These are phyloP conservation scores for Mucor mucedo DNA, from an alignment of 371 early-diverging fungal species.

Conservation along the genomic window DNA sequence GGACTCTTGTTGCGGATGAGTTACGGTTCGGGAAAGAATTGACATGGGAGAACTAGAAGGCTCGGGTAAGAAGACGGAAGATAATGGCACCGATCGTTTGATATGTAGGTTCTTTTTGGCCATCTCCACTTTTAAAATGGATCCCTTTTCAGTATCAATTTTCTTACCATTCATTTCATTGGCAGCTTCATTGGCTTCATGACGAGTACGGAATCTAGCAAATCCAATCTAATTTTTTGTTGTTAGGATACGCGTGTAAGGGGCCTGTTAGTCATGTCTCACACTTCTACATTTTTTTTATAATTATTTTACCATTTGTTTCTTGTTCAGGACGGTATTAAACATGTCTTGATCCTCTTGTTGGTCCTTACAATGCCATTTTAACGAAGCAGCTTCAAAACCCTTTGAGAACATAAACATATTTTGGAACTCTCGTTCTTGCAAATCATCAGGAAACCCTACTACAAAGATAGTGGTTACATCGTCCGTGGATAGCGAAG, in stretches of 20 bases:
- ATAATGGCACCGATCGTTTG: conserved; percentile 28
- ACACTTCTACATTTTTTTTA: conserved; percentile 1
- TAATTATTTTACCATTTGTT: conserved; percentile 86
- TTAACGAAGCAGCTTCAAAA: conserved; percentile 94
- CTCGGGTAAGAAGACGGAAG: conserved; percentile 6
- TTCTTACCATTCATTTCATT: conserved; percentile 43
- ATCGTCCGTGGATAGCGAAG: conserved; percentile 48
- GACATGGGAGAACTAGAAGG: conserved; percentile 21
- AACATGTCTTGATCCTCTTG: conserved; percentile 36
- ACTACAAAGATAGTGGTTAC: conserved; percentile 96
- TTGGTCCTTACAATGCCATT: conserved; percentile 74
- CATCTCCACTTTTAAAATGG: conserved; percentile 50
- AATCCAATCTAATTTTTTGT: conserved; percentile 43
- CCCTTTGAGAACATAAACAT: conserved; percentile 96
- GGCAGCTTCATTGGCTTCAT: conserved; percentile 43
- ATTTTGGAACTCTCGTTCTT: conserved; percentile 96
- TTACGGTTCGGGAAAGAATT: conserved; percentile 18
- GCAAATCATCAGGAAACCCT: conserved; percentile 97
- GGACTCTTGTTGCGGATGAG: conserved; percentile 17
- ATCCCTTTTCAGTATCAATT: conserved; percentile 44
- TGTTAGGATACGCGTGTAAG: neutral
- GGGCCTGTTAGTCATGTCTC: neutral
- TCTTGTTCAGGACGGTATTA: conserved; percentile 41
- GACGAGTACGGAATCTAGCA: conserved; percentile 47
- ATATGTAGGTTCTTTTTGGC: conserved; percentile 58